phyloP scores from a whole-genome alignment of 805 yeast genomes.

The Saccharomycopsis fermentans region DNA sequence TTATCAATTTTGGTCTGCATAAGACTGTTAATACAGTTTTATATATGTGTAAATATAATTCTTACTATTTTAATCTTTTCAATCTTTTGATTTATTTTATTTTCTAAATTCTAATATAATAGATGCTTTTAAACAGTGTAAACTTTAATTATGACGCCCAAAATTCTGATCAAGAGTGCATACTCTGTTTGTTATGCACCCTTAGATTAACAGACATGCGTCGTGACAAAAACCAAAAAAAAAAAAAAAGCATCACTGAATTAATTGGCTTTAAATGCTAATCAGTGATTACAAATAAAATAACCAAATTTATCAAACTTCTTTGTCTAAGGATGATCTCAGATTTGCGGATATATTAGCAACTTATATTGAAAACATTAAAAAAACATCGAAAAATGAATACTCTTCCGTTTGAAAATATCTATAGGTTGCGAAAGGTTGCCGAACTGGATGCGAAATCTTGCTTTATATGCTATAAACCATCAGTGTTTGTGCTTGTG shows the following conservation, averaged over 20 bases:
- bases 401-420: constrained; percentile 21
- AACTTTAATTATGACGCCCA: neutral
- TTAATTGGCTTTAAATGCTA: no score
- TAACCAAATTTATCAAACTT: neutral
- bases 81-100: no score
- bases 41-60: neutral
- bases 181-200: neutral
- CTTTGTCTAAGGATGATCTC: neutral
- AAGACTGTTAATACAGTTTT: constrained; percentile 1
- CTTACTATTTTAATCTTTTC: neutral
- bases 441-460: constrained; percentile 33
- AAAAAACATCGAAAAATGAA: neutral
- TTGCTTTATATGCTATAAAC: constrained; percentile 42
- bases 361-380: neutral
- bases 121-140: neutral
- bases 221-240: no score
- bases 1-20: constrained; percentile 61
- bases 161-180: no score
- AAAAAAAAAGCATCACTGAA: no score
- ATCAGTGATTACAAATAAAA: neutral
- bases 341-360: neutral
- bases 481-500: constrained; percentile 36
- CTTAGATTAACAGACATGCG: neutral
- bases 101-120: neutral
- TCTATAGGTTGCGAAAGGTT: constrained; percentile 34